Base-by-base conservation (phyloP, 495 filamentous ascomycete genomes). In the Astrothelium macrocarpum region DNA sequence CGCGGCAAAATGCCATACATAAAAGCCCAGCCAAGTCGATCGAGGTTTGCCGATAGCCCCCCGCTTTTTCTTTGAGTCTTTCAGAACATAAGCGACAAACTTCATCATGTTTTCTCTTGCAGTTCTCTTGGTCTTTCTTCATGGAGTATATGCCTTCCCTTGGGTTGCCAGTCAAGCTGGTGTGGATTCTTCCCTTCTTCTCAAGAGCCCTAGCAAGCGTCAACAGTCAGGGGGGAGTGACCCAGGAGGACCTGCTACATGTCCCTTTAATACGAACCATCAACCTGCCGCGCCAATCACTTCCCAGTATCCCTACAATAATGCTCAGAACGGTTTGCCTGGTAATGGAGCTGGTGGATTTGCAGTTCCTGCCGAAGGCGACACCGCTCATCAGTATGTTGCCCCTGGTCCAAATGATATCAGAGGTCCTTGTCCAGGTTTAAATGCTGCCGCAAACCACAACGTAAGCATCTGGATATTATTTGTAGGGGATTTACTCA, bases 241-340 rank as follows among this genome's bases (percentile, higher is more conserved):
- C 14, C 62, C 59, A 31, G 64, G 58, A 20, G 62, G 60, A 16
- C 53, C 67, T 25, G 53, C 69, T 28, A 72, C 66, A n/a, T 78
- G 75, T 62, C 76, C 76, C 0, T 70, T 67, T 68, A 78, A 77
- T 60, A 14, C 70, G 2, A 72, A 76, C 53, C 76, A 77, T 61
- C 67, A 69, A 1, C 65, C 68, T 11, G 76, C 75, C 1, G 65
- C 68, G 23, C 69, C 71, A 1, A 66, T 71, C 59, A 70, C 66
- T 26, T 20, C 53, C 31, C 16, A 69, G 32, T 78, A 20, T 59
- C 74, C 72, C 20, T 78, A 78, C 65, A 73, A 71, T 64, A 66
- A 65, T 28, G 74, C 77, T 4, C 71, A 70, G 53, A 72, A 74
- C 59, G 76, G 75, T 31, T 28, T 70, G 5, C 71, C 70, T 14